Base-by-base conservation (phyloP, 345 rosid species). In the Aurinia saxatilis region DNA sequence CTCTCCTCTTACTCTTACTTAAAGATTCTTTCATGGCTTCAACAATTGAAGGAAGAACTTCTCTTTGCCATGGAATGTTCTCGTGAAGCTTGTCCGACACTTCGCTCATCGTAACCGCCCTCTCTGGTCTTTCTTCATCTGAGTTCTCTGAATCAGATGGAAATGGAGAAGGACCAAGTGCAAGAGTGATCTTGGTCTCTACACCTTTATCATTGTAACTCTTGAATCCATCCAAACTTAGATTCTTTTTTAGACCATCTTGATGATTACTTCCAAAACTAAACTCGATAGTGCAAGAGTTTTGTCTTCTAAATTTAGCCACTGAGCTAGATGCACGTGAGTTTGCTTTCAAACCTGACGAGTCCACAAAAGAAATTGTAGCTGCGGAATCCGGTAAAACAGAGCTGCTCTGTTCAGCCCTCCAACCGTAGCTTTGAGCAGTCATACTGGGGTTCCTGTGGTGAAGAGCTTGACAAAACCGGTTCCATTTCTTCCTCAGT, bases 31-130 rank as follows among this genome's bases (percentile, higher is more conserved):
- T 56, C 73, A 91, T 50, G 51, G 74, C 76, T 50, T 79, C 82
- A 5, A 70, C 75, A 29, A 91, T 73, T 21, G 85, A 73, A 50
- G 77, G 78, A 66, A 91, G 60, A 38, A 45, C 60, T 47, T 84
- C 85, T 21, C 40, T 76, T 66, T 91, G 95, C 96, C 96, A 88
- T 17, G 95, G 85, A 27, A 88, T 78, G 54, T 78, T 86, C 66
- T 83, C 83, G 39, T 73, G 79, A 63, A 91, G 75, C 65, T 73
- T 35, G 65, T 75, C 67, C 12, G 56, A 53, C 42, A 88, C 46
- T 29, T 70, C 50, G 10, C 35, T 66, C 38, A 53, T 25, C 34
- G n/a, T 25, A 9, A 25, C 25, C 11, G n/a, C 36, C 49, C 18
- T 54, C 12, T 71, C 53, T 12, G 40, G 15, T 1, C 54, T 53